These are phyloP conservation scores for Phytopythium oedochilum DNA, from an alignment of 352 stramenopile genomes.

Conservation along the genomic window DNA sequence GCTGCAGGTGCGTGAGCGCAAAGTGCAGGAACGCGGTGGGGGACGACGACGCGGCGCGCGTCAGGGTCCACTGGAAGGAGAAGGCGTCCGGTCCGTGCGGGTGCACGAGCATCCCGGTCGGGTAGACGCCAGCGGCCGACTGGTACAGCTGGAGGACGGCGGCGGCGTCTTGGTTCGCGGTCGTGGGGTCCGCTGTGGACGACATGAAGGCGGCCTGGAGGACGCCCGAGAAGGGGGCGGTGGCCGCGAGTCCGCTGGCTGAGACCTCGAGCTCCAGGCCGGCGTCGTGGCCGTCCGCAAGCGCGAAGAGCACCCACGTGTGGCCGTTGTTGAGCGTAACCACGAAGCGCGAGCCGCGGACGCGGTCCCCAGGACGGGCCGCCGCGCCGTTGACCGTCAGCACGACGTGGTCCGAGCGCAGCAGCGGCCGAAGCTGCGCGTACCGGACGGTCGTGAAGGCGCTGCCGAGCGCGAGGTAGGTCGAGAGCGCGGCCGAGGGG, in stretches of 20 bases:
- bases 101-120: conserved; percentile 13
- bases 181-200: conserved; percentile 15
- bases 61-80: conserved; percentile 54
- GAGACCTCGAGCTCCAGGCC: conserved; percentile 29
- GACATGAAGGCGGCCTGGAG: conserved; percentile 65
- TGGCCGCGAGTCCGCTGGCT: conserved; percentile 49
- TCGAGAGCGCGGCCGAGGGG: conserved; percentile 20
- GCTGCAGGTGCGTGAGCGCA: conserved; percentile 48
- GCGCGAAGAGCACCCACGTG: conserved; percentile 70
- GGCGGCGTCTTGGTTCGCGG: conserved; percentile 13
- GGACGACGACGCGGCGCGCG: conserved; percentile 4
- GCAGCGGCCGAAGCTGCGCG: conserved; percentile 48
- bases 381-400: conserved; percentile 48
- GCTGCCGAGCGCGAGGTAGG: conserved; percentile 67
- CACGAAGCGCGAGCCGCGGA: conserved; percentile 39
- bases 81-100: conserved; percentile 36
- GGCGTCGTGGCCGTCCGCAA: conserved; percentile 15
- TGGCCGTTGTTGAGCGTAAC: conserved; percentile 76
- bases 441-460: conserved; percentile 77
- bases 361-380: conserved; percentile 23
- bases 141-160: conserved; percentile 59
- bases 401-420: conserved; percentile 62
- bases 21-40: conserved; percentile 53
- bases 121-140: conserved; percentile 48
- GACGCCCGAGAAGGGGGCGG: conserved; percentile 47